Conservation (phyloP, 139 green algal genomes). For the Closterium sp. region DNA sequence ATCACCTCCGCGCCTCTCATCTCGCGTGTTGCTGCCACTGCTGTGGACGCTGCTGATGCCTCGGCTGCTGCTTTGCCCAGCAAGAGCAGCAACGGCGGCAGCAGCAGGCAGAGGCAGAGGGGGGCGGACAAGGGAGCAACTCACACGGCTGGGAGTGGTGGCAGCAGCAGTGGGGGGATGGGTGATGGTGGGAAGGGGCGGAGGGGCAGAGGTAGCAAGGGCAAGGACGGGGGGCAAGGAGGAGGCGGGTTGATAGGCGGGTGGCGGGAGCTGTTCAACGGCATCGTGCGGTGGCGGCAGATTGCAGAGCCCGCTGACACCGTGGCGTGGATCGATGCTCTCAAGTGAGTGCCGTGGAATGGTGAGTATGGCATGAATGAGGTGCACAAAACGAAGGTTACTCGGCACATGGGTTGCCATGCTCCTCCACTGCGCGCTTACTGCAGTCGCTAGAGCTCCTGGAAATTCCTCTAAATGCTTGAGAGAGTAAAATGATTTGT, state of each 20-base stretch:
- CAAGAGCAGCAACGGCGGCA: too few species aligned
- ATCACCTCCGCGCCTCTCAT: not conserved
- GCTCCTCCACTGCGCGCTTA: too few species aligned
- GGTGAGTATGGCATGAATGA: too few species aligned
- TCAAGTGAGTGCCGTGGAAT: not conserved
- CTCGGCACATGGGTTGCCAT: too few species aligned
- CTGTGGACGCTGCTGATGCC: too few species aligned
- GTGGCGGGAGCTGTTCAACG: not conserved
- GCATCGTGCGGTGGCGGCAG: slow-evolving; percentile 6
- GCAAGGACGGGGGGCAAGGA: not conserved
- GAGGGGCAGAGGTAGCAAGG: not conserved
- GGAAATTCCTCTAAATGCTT: too few species aligned
- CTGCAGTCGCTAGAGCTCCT: too few species aligned
- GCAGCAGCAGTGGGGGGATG: not conserved
- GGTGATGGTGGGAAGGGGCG: not conserved
- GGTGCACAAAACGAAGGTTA: too few species aligned
- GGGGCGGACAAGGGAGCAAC: too few species aligned
- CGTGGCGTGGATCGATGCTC: not conserved
- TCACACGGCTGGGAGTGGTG: too few species aligned
- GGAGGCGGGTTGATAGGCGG: not conserved
- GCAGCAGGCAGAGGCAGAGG: not conserved
- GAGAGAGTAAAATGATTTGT: too few species aligned
- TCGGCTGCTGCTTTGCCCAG: not conserved
- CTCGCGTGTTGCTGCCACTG: not conserved
- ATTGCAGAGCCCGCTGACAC: not conserved